A percentile compares a stretch with the other conserved stretches of the same genome.
These are phyloP conservation scores for Phytomonas francai DNA, from an alignment of 208 protist species.

Conservation along the genomic window DNA sequence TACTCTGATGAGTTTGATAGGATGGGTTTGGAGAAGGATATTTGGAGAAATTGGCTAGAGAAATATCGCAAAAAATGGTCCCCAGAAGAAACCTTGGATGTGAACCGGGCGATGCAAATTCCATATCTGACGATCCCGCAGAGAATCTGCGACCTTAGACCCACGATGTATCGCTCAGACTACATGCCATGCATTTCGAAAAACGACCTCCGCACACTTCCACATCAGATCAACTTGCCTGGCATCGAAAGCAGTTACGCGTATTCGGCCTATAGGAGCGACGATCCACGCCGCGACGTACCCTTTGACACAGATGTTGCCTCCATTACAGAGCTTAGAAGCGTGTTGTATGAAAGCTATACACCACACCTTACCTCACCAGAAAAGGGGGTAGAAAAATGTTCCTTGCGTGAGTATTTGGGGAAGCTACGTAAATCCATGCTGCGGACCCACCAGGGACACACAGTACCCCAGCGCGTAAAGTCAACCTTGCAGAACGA, in stretches of 20 bases:
- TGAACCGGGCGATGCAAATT: conserved; percentile 47
- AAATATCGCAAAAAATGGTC: conserved; percentile 64
- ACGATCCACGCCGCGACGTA: conserved; percentile 50
- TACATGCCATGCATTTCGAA: conserved; percentile 28
- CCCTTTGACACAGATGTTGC: conserved; percentile 43
- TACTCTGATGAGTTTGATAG: conserved; percentile 51
- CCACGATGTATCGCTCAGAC: conserved; percentile 57
- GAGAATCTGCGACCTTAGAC: conserved; percentile 16
- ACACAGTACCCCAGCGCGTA: not conserved
- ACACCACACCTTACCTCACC: conserved; percentile 21
- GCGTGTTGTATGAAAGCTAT: conserved; percentile 49
- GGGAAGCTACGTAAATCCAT: conserved; percentile 26
- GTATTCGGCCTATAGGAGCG: conserved; percentile 56
- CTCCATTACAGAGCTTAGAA: conserved; percentile 34
- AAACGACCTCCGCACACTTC: conserved; percentile 41
- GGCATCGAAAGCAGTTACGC: conserved; percentile 56
- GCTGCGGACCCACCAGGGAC: not conserved
- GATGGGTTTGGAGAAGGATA: conserved; percentile 6
- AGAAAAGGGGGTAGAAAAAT: not conserved
- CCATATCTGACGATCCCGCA: conserved; percentile 66
- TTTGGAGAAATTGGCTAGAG: conserved; percentile 19
- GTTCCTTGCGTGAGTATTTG: conserved; percentile 37
- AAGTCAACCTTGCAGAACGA: not conserved
- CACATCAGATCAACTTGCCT: conserved; percentile 48
- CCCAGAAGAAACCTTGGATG: conserved; percentile 47